Conservation (phyloP, 1,284 basidiomycete species). For the Melanopsichium pennsylvanicum region DNA sequence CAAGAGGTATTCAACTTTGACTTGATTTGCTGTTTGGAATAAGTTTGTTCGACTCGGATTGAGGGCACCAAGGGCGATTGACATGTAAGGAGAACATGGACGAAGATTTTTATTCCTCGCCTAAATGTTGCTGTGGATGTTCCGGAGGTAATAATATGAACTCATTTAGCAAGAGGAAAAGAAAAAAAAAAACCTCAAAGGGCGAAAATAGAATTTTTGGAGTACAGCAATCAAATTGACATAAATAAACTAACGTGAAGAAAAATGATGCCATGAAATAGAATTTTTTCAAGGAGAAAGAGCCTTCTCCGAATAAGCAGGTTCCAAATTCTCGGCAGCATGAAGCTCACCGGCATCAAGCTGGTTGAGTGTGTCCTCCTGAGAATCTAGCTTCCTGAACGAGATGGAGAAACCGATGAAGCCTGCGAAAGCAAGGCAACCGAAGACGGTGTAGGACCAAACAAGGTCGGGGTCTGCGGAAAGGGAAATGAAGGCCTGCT, state of each 20-base stretch:
- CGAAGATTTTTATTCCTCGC: no score
- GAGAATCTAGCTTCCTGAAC: constrained; percentile 72
- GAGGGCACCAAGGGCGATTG: no score
- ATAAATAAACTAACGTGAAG: background rate
- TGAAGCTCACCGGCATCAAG: constrained; percentile 38
- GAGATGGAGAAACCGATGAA: constrained; percentile 72
- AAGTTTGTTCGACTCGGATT: no score
- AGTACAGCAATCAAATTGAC: background rate
- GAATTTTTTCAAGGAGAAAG: constrained; percentile 9
- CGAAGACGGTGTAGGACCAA: constrained; percentile 71
- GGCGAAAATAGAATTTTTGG: no score
- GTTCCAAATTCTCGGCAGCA: constrained; percentile 14
- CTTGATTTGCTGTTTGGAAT: no score
- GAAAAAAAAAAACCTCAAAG: no score
- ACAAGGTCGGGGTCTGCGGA: constrained; percentile 70
- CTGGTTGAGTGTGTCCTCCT: constrained; percentile 69
- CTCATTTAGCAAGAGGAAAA: no score
- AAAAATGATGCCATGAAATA: background rate
- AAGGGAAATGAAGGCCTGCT: constrained; percentile 72
- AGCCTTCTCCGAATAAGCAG: constrained; percentile 27
- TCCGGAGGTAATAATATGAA: no score
- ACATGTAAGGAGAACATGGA: no score
- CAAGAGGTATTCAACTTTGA: no score
- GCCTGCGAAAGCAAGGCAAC: constrained; percentile 68
- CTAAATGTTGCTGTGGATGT: no score